Evolutionary conservation across 148 eudicot species (phyloP), one percentile per base, ranked within the genome.

Genomic region (Amaranthus cruentus): DNA sequence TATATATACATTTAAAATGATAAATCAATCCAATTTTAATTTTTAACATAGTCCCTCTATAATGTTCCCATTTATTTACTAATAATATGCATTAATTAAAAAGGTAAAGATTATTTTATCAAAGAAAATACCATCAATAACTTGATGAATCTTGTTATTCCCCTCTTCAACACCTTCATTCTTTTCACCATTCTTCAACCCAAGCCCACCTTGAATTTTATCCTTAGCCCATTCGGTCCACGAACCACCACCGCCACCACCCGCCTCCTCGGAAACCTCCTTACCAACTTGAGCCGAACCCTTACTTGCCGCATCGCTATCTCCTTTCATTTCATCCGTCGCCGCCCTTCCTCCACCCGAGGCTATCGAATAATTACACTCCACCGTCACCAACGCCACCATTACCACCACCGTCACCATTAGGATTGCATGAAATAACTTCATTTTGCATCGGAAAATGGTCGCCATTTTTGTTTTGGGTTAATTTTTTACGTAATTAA

Each of bases 131-230:
- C 55, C 10, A 0, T 69, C 49, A 6, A 69, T 7, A 7, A 51
- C 54, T 6, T 68, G 44, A 2, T 4, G 1, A 1, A 5, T 38
- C 13, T 9, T 8, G 0, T 49, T 3, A 48, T 28, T 28, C 38
- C 38, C 38, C 38, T n/a, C 54, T 15, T 0, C 55, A 12, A 42
- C 38, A 10, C 1, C 5, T n/a, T 18, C 57, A 6, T 64, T 38
- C 47, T 63, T 64, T n/a, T 71, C 74, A 9, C 74, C 65, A 2
- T 52, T 44, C 76, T 65, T 74, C 28, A 74, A 74, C 6, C 76
- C 76, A 6, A 74, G 76, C 4, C 76, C 70, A 14, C 55, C 68
- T 10, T 74, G 76, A 14, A 74, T 74, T 61, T 74, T 74, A 4
- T 60, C 63, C 63, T 60, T 60, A 21, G 63, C 52, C 68, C 68